These are phyloP conservation scores for Serendipita vermifera DNA, from an alignment of 768 basidiomycete species.

Conservation along the genomic window DNA sequence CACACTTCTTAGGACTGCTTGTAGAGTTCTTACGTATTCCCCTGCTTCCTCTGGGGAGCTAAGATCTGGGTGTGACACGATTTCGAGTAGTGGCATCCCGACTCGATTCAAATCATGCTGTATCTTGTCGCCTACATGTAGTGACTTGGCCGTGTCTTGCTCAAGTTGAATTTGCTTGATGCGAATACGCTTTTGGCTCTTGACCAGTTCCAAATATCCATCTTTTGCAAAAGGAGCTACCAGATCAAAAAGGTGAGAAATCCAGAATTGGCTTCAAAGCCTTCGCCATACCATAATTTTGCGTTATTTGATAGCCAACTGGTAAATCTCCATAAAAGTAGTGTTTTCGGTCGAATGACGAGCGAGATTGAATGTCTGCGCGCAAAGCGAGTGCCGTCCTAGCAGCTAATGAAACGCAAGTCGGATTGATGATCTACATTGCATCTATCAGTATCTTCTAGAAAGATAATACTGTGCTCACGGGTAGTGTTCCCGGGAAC, in stretches of 20 bases:
- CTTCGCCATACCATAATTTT: slow-evolving; percentile 84
- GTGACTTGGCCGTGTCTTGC: slow-evolving; percentile 88
- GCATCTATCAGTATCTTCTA: slow-evolving; percentile 12
- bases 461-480: slow-evolving; percentile 26
- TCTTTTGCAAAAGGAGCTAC: slow-evolving; percentile 67
- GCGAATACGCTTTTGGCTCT: slow-evolving; percentile 39
- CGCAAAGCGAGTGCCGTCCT: slow-evolving; percentile 69
- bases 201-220: slow-evolving; percentile 42
- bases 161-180: slow-evolving; percentile 94
- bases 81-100: slow-evolving; percentile 84
- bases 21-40: slow-evolving; percentile 71
- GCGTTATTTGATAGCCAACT: slow-evolving; percentile 92
- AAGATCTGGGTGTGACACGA: slow-evolving; percentile 89
- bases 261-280: too few relatives aligned
- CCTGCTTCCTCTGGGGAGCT: slow-evolving; percentile 81
- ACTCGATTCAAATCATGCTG: slow-evolving; percentile 82
- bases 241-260: neutral
- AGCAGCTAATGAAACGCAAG: slow-evolving; percentile 65
- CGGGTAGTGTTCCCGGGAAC: slow-evolving; percentile 86
- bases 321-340: slow-evolving; percentile 96
- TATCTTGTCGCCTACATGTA: slow-evolving; percentile 38
- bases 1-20: slow-evolving; percentile 64
- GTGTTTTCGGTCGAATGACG: slow-evolving; percentile 91
- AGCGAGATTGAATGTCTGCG: slow-evolving; percentile 48
- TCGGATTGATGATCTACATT: slow-evolving; percentile 43